Evolutionary conservation across 495 filamentous ascomycete genomes (phyloP).

Genomic region (Trichoderma gamsii): DNA sequence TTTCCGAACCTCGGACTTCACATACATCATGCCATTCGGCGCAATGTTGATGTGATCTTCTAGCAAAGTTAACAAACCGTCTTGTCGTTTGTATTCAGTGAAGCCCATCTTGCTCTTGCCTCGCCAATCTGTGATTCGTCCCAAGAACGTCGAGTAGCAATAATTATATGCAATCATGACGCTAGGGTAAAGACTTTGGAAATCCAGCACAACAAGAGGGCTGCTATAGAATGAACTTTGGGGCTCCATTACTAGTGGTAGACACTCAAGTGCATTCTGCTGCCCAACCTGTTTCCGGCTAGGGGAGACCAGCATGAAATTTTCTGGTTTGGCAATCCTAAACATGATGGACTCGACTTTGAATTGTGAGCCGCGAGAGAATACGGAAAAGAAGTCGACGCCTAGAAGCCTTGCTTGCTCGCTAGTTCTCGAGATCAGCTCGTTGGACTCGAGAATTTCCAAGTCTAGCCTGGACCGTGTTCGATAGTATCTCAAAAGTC

Average conservation of each 20-base stretch:
- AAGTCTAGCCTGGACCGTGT: slow-evolving; percentile 75
- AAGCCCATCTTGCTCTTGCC: slow-evolving; percentile 95
- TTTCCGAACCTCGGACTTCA: slow-evolving; percentile 76
- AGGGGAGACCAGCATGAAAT: slow-evolving; percentile 83
- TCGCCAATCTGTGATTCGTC: slow-evolving; percentile 76
- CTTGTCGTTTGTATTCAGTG: slow-evolving; percentile 68
- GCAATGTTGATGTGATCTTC: slow-evolving; percentile 87
- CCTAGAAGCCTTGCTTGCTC: slow-evolving; percentile 91
- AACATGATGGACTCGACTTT: slow-evolving; percentile 99
- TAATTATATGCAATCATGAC: slow-evolving; percentile 99
- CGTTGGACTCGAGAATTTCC: slow-evolving; percentile 86
- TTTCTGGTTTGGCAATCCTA: slow-evolving; percentile 94
- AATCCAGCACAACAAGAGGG: slow-evolving; percentile 86
- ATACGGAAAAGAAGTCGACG: slow-evolving; percentile 93
- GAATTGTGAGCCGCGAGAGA: slow-evolving; percentile 90
- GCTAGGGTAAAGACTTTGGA: slow-evolving; percentile 92
- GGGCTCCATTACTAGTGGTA: slow-evolving; percentile 96
- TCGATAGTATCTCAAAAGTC: slow-evolving; percentile 72
- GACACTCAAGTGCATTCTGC: slow-evolving; percentile 91
- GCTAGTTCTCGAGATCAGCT: slow-evolving; percentile 81
- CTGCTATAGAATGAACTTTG: slow-evolving; percentile 91
- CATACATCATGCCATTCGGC: slow-evolving; percentile 95
- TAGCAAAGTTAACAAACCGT: slow-evolving; percentile 68
- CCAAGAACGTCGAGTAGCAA: slow-evolving; percentile 95
- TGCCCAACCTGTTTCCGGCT: slow-evolving; percentile 85